Evolutionary conservation across 1,284 basidiomycete genomes (phyloP).

Genomic region (Ganoderma lucidum): DNA sequence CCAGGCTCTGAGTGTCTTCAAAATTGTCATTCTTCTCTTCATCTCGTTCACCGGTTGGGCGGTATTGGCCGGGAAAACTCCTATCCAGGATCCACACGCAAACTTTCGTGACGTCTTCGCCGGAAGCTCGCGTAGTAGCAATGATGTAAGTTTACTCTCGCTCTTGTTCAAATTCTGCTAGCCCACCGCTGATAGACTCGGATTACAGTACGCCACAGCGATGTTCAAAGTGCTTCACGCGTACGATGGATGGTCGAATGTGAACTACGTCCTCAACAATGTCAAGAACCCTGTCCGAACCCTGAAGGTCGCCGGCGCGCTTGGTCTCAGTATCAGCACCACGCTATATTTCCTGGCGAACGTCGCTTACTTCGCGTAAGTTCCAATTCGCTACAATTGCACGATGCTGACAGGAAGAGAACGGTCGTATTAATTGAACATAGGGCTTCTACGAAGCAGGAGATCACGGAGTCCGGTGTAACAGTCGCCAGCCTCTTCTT

Average conservation of each 20-base stretch:
- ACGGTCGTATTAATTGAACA: neutral
- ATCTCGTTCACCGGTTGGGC: slow-evolving; percentile 60
- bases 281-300: slow-evolving; percentile 71
- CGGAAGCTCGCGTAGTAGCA: slow-evolving; percentile 69
- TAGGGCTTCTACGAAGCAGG: slow-evolving; percentile 65
- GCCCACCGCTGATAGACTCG: neutral
- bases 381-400: slow-evolving; percentile 31
- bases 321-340: slow-evolving; percentile 65
- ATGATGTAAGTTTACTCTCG: slow-evolving; percentile 53
- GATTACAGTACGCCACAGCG: slow-evolving; percentile 60
- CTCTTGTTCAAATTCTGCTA: neutral
- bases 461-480: slow-evolving; percentile 63
- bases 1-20: slow-evolving; percentile 62
- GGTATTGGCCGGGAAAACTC: slow-evolving; percentile 53
- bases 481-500: slow-evolving; percentile 77
- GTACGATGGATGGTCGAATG: slow-evolving; percentile 49
- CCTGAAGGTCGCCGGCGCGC: slow-evolving; percentile 70
- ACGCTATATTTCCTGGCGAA: slow-evolving; percentile 70
- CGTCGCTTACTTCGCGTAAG: slow-evolving; percentile 76
- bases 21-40: slow-evolving; percentile 63
- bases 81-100: slow-evolving; percentile 52
- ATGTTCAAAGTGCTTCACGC: slow-evolving; percentile 65
- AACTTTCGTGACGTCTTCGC: slow-evolving; percentile 56
- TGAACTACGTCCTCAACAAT: slow-evolving; percentile 60
- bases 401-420: neutral